Percentiles rank a stretch among this genome's conserved stretches.
These are phyloP conservation scores for Exidia glandulosa DNA, from an alignment of 768 basidiomycete genomes.

Conservation along the genomic window DNA sequence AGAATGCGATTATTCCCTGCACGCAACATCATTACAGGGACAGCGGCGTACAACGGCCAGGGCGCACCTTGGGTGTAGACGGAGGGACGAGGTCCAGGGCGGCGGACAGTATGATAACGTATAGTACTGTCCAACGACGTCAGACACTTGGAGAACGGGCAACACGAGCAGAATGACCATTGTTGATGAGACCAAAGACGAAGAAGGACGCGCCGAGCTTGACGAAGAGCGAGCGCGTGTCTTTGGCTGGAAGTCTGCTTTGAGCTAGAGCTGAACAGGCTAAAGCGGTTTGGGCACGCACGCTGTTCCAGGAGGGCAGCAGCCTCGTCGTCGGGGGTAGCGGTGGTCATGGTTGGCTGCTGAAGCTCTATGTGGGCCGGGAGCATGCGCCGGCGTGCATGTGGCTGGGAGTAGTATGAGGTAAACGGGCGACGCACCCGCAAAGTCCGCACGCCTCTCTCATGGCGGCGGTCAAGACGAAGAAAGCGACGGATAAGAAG, in stretches of 20 bases:
- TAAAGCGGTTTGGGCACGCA: not conserved
- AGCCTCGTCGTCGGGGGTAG: not conserved
- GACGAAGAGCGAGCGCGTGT: slow-evolving; percentile 13
- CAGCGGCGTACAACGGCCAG: not conserved
- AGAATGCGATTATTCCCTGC: slow-evolving; percentile 79
- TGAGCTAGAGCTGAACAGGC: not conserved
- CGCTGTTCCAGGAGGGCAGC: not conserved
- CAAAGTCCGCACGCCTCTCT: not conserved
- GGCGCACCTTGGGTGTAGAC: slow-evolving; percentile 59
- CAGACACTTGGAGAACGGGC: not conserved
- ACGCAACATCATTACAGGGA: not conserved
- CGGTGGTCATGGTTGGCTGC: not conserved
- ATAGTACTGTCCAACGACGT: not conserved
- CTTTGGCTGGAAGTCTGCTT: not conserved
- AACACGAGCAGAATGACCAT: slow-evolving; percentile 39
- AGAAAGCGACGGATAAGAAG: not conserved
- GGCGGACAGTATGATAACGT: slow-evolving; percentile 46
- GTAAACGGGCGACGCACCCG: not conserved
- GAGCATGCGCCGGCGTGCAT: not conserved
- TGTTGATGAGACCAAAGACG: slow-evolving; percentile 86
- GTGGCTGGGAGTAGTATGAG: not conserved
- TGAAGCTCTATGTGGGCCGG: not conserved
- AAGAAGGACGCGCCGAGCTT: slow-evolving; percentile 62
- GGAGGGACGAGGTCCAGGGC: slow-evolving; percentile 88
- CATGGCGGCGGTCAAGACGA: not conserved